Conservation (phyloP, 1,284 basidiomycete species). For the Puccinia novopanici region DNA sequence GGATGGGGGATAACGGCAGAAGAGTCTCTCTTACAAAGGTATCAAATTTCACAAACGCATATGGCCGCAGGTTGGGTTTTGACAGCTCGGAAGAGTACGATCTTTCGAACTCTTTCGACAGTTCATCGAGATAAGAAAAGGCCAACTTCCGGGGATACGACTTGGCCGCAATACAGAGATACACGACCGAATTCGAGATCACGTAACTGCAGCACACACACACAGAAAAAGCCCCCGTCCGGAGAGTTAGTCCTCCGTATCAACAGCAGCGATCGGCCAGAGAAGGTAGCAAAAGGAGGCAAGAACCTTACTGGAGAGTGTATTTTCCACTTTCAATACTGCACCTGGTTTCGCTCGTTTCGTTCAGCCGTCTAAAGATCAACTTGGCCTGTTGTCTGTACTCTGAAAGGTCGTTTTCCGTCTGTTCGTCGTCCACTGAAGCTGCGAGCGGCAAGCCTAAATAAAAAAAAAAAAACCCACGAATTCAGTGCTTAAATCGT, state of each 20-base stretch:
- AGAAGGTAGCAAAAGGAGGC: background rate
- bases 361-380: conserved; percentile 87
- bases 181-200: conserved; percentile 88
- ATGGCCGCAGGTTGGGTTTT: conserved; percentile 67
- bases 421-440: conserved; percentile 84
- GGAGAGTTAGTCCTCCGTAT: background rate
- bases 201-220: conserved; percentile 71
- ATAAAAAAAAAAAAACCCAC: background rate
- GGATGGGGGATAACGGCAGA: background rate
- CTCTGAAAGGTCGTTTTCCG: conserved; percentile 59
- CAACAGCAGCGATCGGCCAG: too few relatives aligned
- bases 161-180: conserved; percentile 91
- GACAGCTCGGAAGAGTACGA: conserved; percentile 56
- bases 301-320: conserved; percentile 74
- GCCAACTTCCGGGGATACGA: conserved; percentile 96
- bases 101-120: conserved; percentile 83
- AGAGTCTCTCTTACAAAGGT: conserved; percentile 27
- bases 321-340: conserved; percentile 95
- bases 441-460: conserved; percentile 79
- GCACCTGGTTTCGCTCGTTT: conserved; percentile 89
- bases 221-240: background rate
- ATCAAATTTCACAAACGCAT: conserved; percentile 96
- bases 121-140: conserved; percentile 94
- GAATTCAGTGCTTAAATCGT: background rate
- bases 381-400: conserved; percentile 98